Base-by-base conservation (phyloP, 768 basidiomycete genomes). In the Baorangia bicolor region DNA sequence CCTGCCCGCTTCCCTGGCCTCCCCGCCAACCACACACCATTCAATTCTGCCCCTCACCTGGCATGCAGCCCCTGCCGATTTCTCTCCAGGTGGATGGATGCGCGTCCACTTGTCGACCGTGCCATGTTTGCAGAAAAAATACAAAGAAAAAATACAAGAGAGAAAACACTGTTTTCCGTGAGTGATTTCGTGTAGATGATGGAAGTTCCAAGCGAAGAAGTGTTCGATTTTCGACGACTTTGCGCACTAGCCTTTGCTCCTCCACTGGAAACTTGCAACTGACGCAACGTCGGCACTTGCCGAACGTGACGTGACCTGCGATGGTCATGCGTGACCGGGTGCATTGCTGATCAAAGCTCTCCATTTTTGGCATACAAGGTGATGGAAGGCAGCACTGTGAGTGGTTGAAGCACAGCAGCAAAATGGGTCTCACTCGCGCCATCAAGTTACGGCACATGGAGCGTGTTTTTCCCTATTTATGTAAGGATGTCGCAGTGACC, bases 171-270 rank as follows among this genome's bases (percentile, higher is more conserved):
- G 40, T 25, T 23, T 54, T 59, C 53, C 8, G 51, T 27, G 62
- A 34, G 52, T 37, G 51, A 49, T 44, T 62, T 56, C 37, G 59
- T 33, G 53, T 43, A 20, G 59, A 47, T 73, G 71, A 31, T 70
- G 69, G 63, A 73, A 60, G 69, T 70, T 73, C 69, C 71, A 50
- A 55, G 71, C 58, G 48, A 70, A 71, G 71, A 60, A 59, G 60
- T 58, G 67, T 68, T 50, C 28, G n/a, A 44, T 59, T 70, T 73
- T 71, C 49, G 54, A 49, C 50, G 48, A 46, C 41, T 52, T 54
- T 48, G 30, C 66, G 60, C 55, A 44, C 55, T 66, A 41, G 53
- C 55, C 53, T 66, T 46, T 60, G 50, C 59, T 44, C 59, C 50
- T 51, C 56, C 41, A 51, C 60, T 58, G 59, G 67, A 66, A 64